phyloP scores from a whole-genome alignment of 2,329 filamentous ascomycete species.

The Aspergillus sp. region DNA sequence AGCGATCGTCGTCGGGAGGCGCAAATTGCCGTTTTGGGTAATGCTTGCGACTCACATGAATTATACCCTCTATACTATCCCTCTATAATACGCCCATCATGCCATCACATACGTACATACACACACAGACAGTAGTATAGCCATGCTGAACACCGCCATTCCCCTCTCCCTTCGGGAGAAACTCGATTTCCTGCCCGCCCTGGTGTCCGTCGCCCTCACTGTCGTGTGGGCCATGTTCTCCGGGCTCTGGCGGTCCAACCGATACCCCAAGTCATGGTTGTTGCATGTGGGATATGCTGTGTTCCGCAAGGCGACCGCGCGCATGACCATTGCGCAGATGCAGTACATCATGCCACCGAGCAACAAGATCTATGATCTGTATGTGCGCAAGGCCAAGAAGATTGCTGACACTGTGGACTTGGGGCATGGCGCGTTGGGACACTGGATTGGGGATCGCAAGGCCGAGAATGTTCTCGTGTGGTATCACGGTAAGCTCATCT shows the following conservation, averaged over 20 bases:
- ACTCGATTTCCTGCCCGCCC: conserved; percentile 32
- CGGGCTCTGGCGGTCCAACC: conserved; percentile 24
- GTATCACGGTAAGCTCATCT: conserved; percentile 30
- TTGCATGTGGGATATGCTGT: conserved; percentile 36
- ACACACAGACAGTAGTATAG: background rate
- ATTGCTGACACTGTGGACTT: conserved; percentile 29
- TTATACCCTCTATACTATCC: too few species aligned
- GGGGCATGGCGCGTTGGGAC: conserved; percentile 32
- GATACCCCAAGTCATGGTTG: conserved; percentile 28
- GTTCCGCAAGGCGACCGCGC: conserved; percentile 29
- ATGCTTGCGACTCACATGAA: conserved; percentile 14
- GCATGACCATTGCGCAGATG: conserved; percentile 27
- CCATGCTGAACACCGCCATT: conserved; percentile 17
- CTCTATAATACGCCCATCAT: too few species aligned
- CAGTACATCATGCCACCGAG: conserved; percentile 27
- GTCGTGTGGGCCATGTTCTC: conserved; percentile 28
- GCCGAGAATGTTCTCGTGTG: conserved; percentile 40
- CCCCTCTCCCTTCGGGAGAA: conserved; percentile 28
- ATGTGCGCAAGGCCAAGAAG: conserved; percentile 22
- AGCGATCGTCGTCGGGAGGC: background rate
- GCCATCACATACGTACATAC: background rate
- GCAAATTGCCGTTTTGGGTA: conserved; percentile 15
- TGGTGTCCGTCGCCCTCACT: conserved; percentile 24
- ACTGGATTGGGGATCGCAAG: conserved; percentile 37
- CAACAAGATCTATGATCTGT: conserved; percentile 29